Conservation (phyloP, 225 moss, liverwort and hornwort species). For the Polytrichum commune region DNA sequence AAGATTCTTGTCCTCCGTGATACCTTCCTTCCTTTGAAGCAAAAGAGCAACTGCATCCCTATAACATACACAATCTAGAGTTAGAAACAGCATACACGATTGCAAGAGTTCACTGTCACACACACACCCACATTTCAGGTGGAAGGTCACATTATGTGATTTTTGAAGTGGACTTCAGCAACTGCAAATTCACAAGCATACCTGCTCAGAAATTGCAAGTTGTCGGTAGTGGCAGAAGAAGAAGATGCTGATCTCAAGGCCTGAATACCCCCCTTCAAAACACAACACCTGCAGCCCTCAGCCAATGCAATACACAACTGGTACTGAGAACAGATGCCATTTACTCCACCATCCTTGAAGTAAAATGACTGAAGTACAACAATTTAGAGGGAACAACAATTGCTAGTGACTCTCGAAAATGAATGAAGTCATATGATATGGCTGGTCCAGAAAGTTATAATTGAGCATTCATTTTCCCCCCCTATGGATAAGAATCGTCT, state of each 20-base stretch:
- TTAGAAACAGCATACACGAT: no score
- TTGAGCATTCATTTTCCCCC: no score
- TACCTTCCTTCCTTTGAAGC: slow-evolving; percentile 48
- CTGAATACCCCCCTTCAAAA: slow-evolving; percentile 70
- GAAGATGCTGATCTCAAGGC: slow-evolving; percentile 43
- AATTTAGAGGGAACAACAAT: neutral
- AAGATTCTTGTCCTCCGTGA: slow-evolving; percentile 37
- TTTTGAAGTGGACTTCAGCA: no score
- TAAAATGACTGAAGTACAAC: neutral
- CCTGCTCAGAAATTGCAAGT: slow-evolving; percentile 78
- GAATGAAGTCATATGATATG: no score
- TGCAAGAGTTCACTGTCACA: no score
- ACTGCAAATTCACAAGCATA: slow-evolving; percentile 18
- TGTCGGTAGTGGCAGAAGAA: slow-evolving; percentile 30
- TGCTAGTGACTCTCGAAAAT: no score
- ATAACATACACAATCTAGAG: neutral
- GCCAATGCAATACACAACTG: slow-evolving; percentile 14
- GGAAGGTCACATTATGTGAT: neutral
- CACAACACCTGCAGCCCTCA: slow-evolving; percentile 63
- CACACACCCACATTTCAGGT: neutral
- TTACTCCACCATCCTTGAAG: no score
- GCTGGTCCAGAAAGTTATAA: no score
- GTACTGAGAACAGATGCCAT: neutral
- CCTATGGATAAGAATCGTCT: no score
- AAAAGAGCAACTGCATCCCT: slow-evolving; percentile 82